Evolutionary conservation across 1,284 basidiomycete genomes (phyloP), one percentile per base, ranked within the genome.

Genomic region (Mycena citricolor): DNA sequence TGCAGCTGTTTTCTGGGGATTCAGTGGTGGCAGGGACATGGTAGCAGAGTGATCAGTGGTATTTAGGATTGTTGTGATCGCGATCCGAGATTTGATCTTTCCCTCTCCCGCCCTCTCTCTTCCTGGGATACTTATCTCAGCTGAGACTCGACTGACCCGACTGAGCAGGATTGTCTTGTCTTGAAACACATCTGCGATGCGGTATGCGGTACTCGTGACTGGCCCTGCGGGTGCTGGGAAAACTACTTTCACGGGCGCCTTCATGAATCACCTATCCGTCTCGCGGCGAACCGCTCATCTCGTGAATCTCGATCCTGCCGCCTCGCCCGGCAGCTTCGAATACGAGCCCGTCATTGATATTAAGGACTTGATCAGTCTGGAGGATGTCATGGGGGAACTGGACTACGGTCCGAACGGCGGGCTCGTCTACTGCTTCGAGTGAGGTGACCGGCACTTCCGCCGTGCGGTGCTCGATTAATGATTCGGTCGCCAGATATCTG

Each of bases 351-450:
- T 80, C 14, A 89, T 99, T 55, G 95, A 99, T 68, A 98, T 99
- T 64, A 83, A 87, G 42, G 92, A 99, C 60, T 74, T 99, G 41
- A 85, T 99, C 58, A 89, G 86, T 42, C 70, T 99, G 36, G 84
- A 97, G 52, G 97, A 99, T 68, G 94, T 97, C 38, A 99, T 99
- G 97, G 79, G 77, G 35, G 97, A 99, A 68, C 78, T 98, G 56
- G 86, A 86, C 32, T 91, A 97, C 63, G 97, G 97, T 0, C 97
- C 97, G 0, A 99, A 99, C 59, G 97, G 97, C 4, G 97, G 94
- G 0, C 73, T 99, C 41, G 83, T 99, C 48, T 98, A 98, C 64
- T 99, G 97, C 69, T 99, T 99, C 67, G 97, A 99, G 94, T 98
- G 77, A 85, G 90, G 77, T 82, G 71, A 47, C 42, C 42, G 24